Conservation (phyloP, 768 basidiomycete genomes). For the Gymnopilus dilepis region DNA sequence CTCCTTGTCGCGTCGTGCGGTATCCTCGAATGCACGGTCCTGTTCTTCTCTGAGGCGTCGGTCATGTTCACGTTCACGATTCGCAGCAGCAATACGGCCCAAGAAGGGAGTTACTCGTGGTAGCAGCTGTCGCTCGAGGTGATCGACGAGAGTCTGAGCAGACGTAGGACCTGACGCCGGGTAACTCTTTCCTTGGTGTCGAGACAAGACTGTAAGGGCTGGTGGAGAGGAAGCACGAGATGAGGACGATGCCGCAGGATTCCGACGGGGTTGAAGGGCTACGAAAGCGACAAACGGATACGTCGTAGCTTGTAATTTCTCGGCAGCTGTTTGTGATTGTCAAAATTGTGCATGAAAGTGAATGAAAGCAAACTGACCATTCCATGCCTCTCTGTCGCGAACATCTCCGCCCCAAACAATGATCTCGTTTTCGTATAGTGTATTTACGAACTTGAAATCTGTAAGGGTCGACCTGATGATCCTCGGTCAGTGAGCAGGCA, state of each 20-base stretch:
- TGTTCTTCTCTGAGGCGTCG: constrained; percentile 78
- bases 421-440: constrained; percentile 75
- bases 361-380: constrained; percentile 42
- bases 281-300: constrained; percentile 94
- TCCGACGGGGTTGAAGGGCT: constrained; percentile 79
- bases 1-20: constrained; percentile 69
- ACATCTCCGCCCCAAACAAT: constrained; percentile 95
- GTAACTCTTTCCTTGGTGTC: constrained; percentile 72
- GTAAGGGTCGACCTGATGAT: constrained; percentile 70
- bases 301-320: constrained; percentile 76
- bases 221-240: constrained; percentile 43
- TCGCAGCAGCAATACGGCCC: constrained; percentile 56
- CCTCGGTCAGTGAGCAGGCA: neutral
- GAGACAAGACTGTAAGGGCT: constrained; percentile 80
- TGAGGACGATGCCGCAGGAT: constrained; percentile 40
- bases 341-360: constrained; percentile 11
- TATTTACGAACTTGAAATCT: constrained; percentile 69
- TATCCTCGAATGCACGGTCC: constrained; percentile 76
- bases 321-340: constrained; percentile 3
- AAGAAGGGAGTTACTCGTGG: constrained; percentile 86
- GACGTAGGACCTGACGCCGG: constrained; percentile 59
- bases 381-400: constrained; percentile 80
- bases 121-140: constrained; percentile 73
- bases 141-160: constrained; percentile 61
- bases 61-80: constrained; percentile 55